Base-by-base conservation (phyloP, 2,329 filamentous ascomycete species). In the Aspergillus oerlinghausenensis region DNA sequence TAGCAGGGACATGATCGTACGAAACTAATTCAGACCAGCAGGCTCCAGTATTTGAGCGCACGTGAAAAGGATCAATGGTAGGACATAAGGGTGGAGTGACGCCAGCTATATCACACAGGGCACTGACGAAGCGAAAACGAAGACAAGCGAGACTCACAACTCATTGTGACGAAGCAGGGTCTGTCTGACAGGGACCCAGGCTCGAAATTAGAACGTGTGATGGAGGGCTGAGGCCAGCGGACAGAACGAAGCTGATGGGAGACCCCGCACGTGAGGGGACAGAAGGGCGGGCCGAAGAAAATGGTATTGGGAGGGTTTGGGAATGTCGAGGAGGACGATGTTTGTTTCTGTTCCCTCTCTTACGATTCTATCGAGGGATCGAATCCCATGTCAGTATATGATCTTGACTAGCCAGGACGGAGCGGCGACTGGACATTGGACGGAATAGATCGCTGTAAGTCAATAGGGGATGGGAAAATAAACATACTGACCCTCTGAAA, bases 221-320 rank as follows among this genome's bases (percentile, higher is more conserved):
- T 58, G 60, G 62, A 61, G 60, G 56, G 57, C 57, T 65, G 47
- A 56, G 52, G 51, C 50, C 53, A 50, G 52, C 54, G 55, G 52
- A 54, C 47, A 49, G 6, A 26, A 47, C 49, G 54, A 57, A 56
- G 56, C 55, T 55, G 58, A 63, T 50, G 38, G 55, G 51, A 60
- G 59, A 63, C 64, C 64, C 64, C 64, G 64, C 64, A 66, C 63
- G 64, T 61, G 54, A 62, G 58, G 51, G 53, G 32, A 38, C 49
- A 50, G 55, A 28, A 55, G 56, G 45, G 55, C 54, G 57, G 56
- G 60, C 57, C 56, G 38, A 50, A n/a, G 51, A 29, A 17, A 49
- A 42, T 4, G 25, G 50, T 25, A 48, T 25, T 23, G 8, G 19
- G 51, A 35, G 7, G 5, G 21, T 9, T 19, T 10, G 26, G 32